phyloP scores from a whole-genome alignment of 2,329 filamentous ascomycete species.

The Penicillium olsonii region DNA sequence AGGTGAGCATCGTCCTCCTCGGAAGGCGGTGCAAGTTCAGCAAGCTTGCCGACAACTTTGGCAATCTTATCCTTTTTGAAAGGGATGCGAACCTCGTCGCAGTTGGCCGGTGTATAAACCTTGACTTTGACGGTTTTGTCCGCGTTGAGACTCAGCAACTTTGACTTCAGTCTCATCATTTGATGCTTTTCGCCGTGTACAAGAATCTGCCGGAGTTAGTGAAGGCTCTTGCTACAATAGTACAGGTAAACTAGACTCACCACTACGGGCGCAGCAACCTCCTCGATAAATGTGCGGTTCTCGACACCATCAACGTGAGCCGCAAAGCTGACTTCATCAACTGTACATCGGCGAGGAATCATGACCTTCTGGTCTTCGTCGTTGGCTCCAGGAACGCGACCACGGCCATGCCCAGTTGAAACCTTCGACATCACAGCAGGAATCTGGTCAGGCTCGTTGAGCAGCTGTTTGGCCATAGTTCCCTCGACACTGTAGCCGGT shows the following conservation, averaged over 20 bases:
- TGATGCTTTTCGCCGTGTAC: slow-evolving; percentile 97
- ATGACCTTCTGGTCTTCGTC: slow-evolving; percentile 81
- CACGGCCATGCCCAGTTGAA: slow-evolving; percentile 54
- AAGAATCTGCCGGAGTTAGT: slow-evolving; percentile 65
- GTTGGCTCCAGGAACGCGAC: slow-evolving; percentile 61
- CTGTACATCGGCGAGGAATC: slow-evolving; percentile 88
- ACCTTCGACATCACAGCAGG: slow-evolving; percentile 84
- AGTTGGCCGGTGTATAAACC: slow-evolving; percentile 91
- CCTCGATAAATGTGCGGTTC: slow-evolving; percentile 95
- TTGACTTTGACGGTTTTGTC: slow-evolving; percentile 80
- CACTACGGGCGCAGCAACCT: slow-evolving; percentile 87
- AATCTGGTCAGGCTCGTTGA: slow-evolving; percentile 93
- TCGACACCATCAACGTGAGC: slow-evolving; percentile 95
- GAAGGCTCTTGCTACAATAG: neutral
- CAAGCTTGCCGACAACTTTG: slow-evolving; percentile 93
- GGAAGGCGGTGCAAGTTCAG: slow-evolving; percentile 71
- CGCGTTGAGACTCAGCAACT: slow-evolving; percentile 87
- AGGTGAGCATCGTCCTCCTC: slow-evolving; percentile 56
- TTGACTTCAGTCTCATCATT: slow-evolving; percentile 96
- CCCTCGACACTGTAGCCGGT: slow-evolving; percentile 98
- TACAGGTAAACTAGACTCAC: slow-evolving; percentile 56
- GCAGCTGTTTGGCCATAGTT: slow-evolving; percentile 94
- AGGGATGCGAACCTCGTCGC: slow-evolving; percentile 89
- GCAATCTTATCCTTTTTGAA: slow-evolving; percentile 95
- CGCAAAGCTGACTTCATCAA: slow-evolving; percentile 93